phyloP scores from a whole-genome alignment of 2,329 filamentous ascomycete species.

The Cladosporium austrohemisphaericum region DNA sequence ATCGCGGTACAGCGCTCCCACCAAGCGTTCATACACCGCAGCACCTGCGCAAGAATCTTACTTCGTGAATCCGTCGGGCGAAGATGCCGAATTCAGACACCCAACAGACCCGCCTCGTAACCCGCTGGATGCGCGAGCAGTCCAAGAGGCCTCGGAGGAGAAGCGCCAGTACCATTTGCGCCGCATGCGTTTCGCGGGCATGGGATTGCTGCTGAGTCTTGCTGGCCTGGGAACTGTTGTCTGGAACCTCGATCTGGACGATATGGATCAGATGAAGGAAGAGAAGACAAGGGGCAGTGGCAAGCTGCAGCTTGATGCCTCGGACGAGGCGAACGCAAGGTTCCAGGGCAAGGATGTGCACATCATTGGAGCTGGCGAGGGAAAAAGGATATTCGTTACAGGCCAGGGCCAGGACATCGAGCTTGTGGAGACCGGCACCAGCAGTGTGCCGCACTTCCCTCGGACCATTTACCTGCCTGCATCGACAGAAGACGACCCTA shows the following conservation, averaged over 20 bases:
- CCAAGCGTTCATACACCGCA: constrained; percentile 26
- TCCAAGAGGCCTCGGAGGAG: constrained; percentile 26
- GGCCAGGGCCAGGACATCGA: constrained; percentile 58
- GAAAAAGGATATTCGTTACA: constrained; percentile 44
- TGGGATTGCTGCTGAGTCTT: constrained; percentile 34
- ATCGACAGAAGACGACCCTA: constrained; percentile 35
- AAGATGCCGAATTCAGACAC: constrained; percentile 13
- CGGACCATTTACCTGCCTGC: constrained; percentile 63
- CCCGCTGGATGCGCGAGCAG: constrained; percentile 26
- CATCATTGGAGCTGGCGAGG: constrained; percentile 60
- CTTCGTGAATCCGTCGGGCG: constrained; percentile 20
- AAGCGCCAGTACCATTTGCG: constrained; percentile 30
- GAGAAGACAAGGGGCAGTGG: constrained; percentile 21
- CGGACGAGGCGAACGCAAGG: constrained; percentile 32
- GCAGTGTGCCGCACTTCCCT: constrained; percentile 75
- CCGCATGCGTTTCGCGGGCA: constrained; percentile 35
- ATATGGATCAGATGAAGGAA: constrained; percentile 25
- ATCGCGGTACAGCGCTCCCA: constrained; percentile 35
- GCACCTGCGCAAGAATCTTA: constrained; percentile 22
- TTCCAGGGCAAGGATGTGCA: constrained; percentile 56
- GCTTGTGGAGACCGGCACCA: constrained; percentile 76
- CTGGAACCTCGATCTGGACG: constrained; percentile 34
- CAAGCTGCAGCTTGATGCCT: constrained; percentile 32
- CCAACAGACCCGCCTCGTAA: constrained; percentile 15
- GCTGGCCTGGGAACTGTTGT: constrained; percentile 28